Base-by-base conservation (phyloP, 2,329 filamentous ascomycete genomes). In the Fusarium graminum region DNA sequence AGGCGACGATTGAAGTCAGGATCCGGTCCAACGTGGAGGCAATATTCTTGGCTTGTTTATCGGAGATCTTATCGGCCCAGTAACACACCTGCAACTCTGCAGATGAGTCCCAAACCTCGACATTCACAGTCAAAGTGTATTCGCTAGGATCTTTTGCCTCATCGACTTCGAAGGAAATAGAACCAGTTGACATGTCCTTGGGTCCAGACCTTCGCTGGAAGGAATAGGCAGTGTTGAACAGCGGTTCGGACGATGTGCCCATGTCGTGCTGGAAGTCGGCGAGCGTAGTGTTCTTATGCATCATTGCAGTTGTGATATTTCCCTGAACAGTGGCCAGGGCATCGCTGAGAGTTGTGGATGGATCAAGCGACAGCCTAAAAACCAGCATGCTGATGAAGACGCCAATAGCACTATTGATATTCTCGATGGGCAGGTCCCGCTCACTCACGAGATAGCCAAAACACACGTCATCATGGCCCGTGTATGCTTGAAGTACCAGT, bases 221-320 rank as follows among this genome's bases (percentile, higher is more conserved):
- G 0, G 68, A 70, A 29, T 71, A 71, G 26, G 67, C 68, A 12
- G 71, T 70, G 41, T 68, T 68, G 32, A 68, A 68, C 6, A 67
- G 65, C 9, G 61, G 42, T 5, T 66, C 52, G 10, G 57, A 69
- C 7, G 42, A 38, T 7, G 16, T 19, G 4, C 42, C 52, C 19
- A 19, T 26, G 1, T 17, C 29, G 22, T 53, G 57, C 5, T 69
- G 53, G 1, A 68, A 36, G 17, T 39, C 44, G 7, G 65, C 53
- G 8, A 68, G 57, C 2, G 67, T 62, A 9, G 49, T 29, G 0
- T 61, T 59, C 40, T 47, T 57, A n/a, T 69, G 12, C 2, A 43
- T 56, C 39, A 69, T 67, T 1, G 59, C 55, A 7, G 36, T 8
- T 1, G 30, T 36, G 7, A 62, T 36, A 17, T 65, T 55, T 2